Conservation (phyloP, 2,329 filamentous ascomycete species). For the Myriosclerotinia duriaeana region DNA sequence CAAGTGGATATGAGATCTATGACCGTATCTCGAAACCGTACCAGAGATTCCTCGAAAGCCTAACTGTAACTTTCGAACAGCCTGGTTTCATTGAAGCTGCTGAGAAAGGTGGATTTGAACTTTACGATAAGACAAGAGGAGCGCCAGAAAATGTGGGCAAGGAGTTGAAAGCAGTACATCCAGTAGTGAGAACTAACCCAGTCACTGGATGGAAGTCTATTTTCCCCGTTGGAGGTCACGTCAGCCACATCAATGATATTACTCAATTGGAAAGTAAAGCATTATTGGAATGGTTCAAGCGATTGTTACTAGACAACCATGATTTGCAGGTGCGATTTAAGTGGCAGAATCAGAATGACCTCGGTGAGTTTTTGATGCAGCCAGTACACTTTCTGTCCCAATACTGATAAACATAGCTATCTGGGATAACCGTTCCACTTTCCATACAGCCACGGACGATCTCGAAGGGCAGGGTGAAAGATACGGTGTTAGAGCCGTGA, state of each 20-base stretch:
- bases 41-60: slow-evolving; percentile 56
- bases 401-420: slow-evolving; percentile 43
- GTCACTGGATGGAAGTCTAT: slow-evolving; percentile 58
- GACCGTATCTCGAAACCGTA: slow-evolving; percentile 59
- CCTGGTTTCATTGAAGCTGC: slow-evolving; percentile 53
- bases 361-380: slow-evolving; percentile 25
- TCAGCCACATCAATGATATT: slow-evolving; percentile 52
- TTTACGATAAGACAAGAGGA: slow-evolving; percentile 49
- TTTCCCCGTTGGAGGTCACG: slow-evolving; percentile 53
- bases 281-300: slow-evolving; percentile 53
- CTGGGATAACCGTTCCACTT: slow-evolving; percentile 57
- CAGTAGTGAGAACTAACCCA: slow-evolving; percentile 57
- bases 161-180: slow-evolving; percentile 52
- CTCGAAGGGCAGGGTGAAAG: slow-evolving; percentile 50
- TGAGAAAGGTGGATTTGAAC: slow-evolving; percentile 45
- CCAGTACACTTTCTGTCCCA: not conserved
- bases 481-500: slow-evolving; percentile 49
- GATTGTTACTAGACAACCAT: slow-evolving; percentile 54
- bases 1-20: slow-evolving; percentile 65
- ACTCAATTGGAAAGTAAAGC: slow-evolving; percentile 49
- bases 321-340: slow-evolving; percentile 52
- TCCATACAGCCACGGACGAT: slow-evolving; percentile 56
- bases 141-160: slow-evolving; percentile 52
- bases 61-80: slow-evolving; percentile 56
- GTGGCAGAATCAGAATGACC: slow-evolving; percentile 42